Conservation (phyloP, 1,284 basidiomycete species). For the Moesziomyces globuligerus region DNA sequence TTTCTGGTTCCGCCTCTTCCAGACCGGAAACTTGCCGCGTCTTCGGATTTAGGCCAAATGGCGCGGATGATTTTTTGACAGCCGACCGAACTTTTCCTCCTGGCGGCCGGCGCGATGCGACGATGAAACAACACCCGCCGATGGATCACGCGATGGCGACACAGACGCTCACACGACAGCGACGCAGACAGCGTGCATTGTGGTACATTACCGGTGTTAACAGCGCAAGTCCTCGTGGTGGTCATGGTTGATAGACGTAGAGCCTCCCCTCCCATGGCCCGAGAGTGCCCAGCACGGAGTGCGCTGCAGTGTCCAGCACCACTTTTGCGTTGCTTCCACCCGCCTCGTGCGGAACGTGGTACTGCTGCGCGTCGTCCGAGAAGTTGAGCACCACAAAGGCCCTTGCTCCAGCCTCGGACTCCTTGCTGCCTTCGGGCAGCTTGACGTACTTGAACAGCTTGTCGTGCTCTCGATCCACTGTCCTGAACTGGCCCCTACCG, state of each 20-base stretch:
- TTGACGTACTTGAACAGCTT: slow-evolving; percentile 74
- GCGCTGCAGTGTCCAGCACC: slow-evolving; percentile 9
- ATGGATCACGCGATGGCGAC: no score
- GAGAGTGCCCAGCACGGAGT: slow-evolving; percentile 13
- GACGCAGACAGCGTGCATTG: no score
- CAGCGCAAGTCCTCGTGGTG: slow-evolving; percentile 2
- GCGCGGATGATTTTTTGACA: not conserved
- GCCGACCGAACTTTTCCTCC: not conserved
- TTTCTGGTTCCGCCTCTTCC: not conserved
- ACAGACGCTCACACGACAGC: no score
- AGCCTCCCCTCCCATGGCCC: slow-evolving; percentile 30
- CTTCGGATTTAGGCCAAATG: not conserved
- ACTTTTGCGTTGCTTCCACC: slow-evolving; percentile 16
- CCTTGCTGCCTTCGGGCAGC: slow-evolving; percentile 46
- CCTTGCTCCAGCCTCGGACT: slow-evolving; percentile 57
- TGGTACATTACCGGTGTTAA: no score
- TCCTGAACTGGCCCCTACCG: slow-evolving; percentile 73
- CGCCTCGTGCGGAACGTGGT: slow-evolving; percentile 23
- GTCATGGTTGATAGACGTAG: slow-evolving; percentile 17
- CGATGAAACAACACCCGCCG: no score
- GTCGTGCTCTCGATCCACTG: slow-evolving; percentile 70
- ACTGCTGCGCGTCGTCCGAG: slow-evolving; percentile 14
- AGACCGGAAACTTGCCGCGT: no score
- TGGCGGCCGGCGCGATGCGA: no score
- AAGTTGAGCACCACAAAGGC: slow-evolving; percentile 45